Conservation (phyloP, 768 basidiomycete species). For the Ramaria sp. region DNA sequence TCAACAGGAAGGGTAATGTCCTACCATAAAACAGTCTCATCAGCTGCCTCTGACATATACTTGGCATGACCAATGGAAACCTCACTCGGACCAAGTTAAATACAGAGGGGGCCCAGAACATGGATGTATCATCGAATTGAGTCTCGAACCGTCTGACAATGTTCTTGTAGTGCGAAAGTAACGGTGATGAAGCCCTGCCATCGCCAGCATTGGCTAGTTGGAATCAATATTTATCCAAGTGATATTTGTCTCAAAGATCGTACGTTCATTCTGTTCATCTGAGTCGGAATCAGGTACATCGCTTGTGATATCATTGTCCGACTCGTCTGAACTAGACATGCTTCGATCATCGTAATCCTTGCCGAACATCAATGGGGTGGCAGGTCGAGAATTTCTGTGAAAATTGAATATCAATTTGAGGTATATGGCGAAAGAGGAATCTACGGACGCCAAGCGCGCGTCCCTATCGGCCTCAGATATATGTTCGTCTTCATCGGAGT, state of each 20-base stretch:
- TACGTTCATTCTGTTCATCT: constrained; percentile 1
- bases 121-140: background rate
- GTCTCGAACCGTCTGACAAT: constrained; percentile 2
- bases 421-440: background rate
- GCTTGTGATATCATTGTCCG: constrained; percentile 33
- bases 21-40: background rate
- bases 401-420: background rate
- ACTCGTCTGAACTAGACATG: constrained; percentile 63
- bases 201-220: background rate
- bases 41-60: background rate
- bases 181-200: background rate
- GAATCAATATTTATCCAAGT: background rate
- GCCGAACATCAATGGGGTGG: constrained; percentile 23
- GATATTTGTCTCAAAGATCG: background rate
- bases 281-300: constrained; percentile 26
- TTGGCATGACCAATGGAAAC: background rate
- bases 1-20: background rate
- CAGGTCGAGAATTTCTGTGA: constrained; percentile 41
- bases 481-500: constrained; percentile 56
- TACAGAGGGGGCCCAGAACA: background rate
- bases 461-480: constrained; percentile 60
- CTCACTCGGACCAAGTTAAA: background rate
- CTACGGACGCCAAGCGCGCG: constrained; percentile 55
- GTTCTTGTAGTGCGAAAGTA: constrained; percentile 4
- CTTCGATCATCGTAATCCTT: constrained; percentile 28